Percentiles rank a stretch among this genome's conserved stretches.
These are phyloP conservation scores for Ophiostoma angusticollis DNA, from an alignment of 2,329 filamentous ascomycete genomes.

Conservation along the genomic window DNA sequence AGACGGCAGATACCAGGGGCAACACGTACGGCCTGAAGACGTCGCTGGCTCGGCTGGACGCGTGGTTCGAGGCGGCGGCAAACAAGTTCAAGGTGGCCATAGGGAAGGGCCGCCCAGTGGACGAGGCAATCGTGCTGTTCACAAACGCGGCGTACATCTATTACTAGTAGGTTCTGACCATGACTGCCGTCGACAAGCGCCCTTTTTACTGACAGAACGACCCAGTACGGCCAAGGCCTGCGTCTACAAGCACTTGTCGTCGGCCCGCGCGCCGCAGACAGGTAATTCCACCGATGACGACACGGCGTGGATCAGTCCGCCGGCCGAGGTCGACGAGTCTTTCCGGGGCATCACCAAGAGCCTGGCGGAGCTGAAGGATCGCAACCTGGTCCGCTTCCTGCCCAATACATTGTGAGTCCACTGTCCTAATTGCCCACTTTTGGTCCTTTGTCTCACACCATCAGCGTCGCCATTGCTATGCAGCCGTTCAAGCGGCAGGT, in stretches of 20 bases:
- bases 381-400: neutral
- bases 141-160: slow-evolving; percentile 4
- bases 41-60: neutral
- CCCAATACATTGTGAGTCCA: slow-evolving; percentile 5
- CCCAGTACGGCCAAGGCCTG: slow-evolving; percentile 3
- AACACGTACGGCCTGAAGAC: neutral
- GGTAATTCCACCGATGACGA: neutral
- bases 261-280: neutral
- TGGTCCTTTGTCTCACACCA: too few relatives aligned
- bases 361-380: slow-evolving; percentile 3
- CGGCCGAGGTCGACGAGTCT: slow-evolving; percentile 3
- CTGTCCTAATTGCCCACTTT: too few relatives aligned
- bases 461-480: neutral
- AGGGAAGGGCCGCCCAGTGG: neutral
- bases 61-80: neutral
- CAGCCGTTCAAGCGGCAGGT: slow-evolving; percentile 4
- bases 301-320: neutral
- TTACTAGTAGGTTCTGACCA: neutral
- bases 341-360: slow-evolving; percentile 5
- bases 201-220: too few relatives aligned
- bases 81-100: neutral
- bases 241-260: slow-evolving; percentile 4
- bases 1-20: neutral
- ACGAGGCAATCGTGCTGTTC: neutral
- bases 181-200: too few relatives aligned